Percentiles rank a stretch among this genome's conserved stretches.
phyloP scores from a whole-genome alignment of 1,139 yeast species.

The Maudiozyma humilis region DNA sequence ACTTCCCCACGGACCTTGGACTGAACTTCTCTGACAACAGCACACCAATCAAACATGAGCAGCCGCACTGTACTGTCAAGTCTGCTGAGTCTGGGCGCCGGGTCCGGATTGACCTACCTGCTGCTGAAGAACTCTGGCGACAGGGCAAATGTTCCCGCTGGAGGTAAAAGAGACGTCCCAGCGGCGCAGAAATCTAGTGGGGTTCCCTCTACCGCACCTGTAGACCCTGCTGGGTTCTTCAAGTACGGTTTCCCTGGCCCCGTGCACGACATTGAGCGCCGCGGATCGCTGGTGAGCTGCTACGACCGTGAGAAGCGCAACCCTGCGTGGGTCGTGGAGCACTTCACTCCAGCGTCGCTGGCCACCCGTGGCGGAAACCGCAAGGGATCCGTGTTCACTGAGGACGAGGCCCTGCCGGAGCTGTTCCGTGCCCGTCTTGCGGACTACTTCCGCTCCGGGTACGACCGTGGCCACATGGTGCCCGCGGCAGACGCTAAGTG shows the following conservation, averaged over 20 bases:
- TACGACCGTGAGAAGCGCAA: slow-evolving; percentile 78
- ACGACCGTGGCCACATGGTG: slow-evolving; percentile 94
- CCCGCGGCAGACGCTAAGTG: slow-evolving; percentile 97
- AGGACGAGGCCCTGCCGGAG: slow-evolving; percentile 77
- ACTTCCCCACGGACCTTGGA: not conserved
- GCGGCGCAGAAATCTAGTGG: no score
- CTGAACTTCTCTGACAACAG: not conserved
- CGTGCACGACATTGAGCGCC: slow-evolving; percentile 66
- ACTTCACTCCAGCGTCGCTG: slow-evolving; percentile 70
- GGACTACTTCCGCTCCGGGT: slow-evolving; percentile 91
- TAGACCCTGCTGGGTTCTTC: slow-evolving; percentile 69
- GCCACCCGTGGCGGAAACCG: slow-evolving; percentile 52
- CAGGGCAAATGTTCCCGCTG: no score
- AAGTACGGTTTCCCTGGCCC: slow-evolving; percentile 95
- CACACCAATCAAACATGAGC: not conserved
- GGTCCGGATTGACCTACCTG: slow-evolving; percentile 23
- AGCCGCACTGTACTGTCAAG: slow-evolving; percentile 6
- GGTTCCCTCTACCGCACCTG: not conserved
- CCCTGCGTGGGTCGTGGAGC: slow-evolving; percentile 93
- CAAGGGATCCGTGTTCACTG: slow-evolving; percentile 71
- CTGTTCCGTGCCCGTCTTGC: slow-evolving; percentile 65
- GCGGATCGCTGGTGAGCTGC: slow-evolving; percentile 74
- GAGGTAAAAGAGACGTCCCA: no score
- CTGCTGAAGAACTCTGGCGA: not conserved
- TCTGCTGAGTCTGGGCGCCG: slow-evolving; percentile 12